These are phyloP conservation scores for Penicillium sp. DNA, from an alignment of 2,329 filamentous ascomycete genomes.

Conservation along the genomic window DNA sequence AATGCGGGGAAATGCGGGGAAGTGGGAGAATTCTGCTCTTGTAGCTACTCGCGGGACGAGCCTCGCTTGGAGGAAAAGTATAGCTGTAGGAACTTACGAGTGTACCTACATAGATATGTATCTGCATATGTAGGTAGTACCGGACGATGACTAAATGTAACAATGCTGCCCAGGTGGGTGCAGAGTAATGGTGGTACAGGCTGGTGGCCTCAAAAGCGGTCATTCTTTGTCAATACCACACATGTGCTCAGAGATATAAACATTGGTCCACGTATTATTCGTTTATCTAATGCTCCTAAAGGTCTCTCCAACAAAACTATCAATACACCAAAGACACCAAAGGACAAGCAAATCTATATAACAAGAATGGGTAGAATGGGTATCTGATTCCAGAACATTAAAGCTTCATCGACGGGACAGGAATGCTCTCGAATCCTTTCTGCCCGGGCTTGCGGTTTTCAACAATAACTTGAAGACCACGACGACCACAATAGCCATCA, in stretches of 20 bases:
- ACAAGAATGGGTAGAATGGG: background rate
- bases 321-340: background rate
- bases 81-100: too few relatives aligned
- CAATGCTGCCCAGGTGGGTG: background rate
- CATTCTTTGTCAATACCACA: background rate
- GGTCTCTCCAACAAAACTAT: background rate
- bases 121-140: too few relatives aligned
- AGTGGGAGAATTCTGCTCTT: background rate
- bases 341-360: background rate
- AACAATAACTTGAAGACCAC: conserved; percentile 45
- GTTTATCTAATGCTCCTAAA: background rate
- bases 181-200: background rate
- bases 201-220: background rate
- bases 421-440: conserved; percentile 47
- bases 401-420: conserved; percentile 31
- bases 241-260: background rate
- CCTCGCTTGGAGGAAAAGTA: background rate
- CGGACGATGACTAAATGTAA: background rate
- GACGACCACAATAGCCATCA: conserved; percentile 47
- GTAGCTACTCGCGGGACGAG: background rate
- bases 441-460: conserved; percentile 43
- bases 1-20: background rate
- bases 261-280: background rate
- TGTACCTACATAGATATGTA: too few relatives aligned
- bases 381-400: conserved; percentile 3